phyloP scores from a whole-genome alignment of 1,284 basidiomycete genomes.

The Apiotrichum sp. region DNA sequence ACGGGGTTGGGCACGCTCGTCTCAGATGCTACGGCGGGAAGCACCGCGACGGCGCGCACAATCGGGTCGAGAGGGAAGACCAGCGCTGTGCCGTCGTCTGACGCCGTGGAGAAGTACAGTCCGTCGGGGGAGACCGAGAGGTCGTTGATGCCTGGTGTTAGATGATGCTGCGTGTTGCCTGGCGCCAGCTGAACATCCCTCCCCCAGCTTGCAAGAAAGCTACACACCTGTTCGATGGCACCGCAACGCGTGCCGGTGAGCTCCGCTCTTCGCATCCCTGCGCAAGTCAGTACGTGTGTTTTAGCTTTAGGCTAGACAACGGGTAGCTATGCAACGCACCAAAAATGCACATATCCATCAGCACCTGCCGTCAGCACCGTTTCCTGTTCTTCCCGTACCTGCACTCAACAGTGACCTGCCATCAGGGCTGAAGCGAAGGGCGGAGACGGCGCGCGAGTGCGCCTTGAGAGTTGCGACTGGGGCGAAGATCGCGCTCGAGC shows the following conservation, averaged over 20 bases:
- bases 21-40: not conserved
- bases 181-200: no score
- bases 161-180: not conserved
- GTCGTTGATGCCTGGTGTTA: slow-evolving; percentile 66
- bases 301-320: no score
- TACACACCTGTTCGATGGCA: slow-evolving; percentile 33
- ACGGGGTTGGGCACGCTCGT: not conserved
- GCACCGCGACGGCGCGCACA: not conserved
- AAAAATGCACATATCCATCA: slow-evolving; percentile 45
- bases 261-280: slow-evolving; percentile 32
- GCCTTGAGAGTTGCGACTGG: slow-evolving; percentile 46
- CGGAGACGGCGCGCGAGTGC: slow-evolving; percentile 47
- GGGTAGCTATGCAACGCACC: slow-evolving; percentile 11
- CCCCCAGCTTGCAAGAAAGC: not conserved
- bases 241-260: slow-evolving; percentile 24
- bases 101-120: slow-evolving; percentile 76
- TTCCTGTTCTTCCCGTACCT: slow-evolving; percentile 20
- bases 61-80: slow-evolving; percentile 10
- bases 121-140: slow-evolving; percentile 78
- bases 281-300: not conserved
- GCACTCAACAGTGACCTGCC: slow-evolving; percentile 47
- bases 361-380: slow-evolving; percentile 27
- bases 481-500: slow-evolving; percentile 16
- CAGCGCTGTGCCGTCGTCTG: slow-evolving; percentile 58
- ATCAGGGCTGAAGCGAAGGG: slow-evolving; percentile 49